Evolutionary conservation across 2,329 filamentous ascomycete species (phyloP).

Genomic region (Epichloe uncinata): DNA sequence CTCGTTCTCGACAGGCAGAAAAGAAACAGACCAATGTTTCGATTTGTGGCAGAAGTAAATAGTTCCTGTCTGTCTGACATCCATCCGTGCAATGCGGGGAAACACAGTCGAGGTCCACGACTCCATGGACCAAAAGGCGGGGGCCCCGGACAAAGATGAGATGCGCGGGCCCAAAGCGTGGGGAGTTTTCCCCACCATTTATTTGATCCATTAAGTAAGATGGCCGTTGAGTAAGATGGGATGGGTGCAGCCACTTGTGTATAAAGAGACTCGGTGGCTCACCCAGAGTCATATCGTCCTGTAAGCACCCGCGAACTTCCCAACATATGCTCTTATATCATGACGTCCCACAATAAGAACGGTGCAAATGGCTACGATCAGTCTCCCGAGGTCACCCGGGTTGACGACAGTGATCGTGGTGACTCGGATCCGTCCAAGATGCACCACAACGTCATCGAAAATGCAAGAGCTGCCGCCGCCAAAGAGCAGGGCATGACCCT

Average conservation of each 20-base stretch:
- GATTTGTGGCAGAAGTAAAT: background rate
- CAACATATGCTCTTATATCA: background rate
- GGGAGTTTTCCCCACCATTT: too few species aligned
- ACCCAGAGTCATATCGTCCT: background rate
- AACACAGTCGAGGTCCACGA: background rate
- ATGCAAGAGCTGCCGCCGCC: conserved; percentile 33
- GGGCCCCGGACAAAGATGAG: background rate
- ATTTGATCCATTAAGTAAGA: background rate
- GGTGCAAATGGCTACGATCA: background rate
- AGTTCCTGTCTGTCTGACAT: background rate
- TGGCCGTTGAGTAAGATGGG: too few species aligned
- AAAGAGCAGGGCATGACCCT: conserved; percentile 60
- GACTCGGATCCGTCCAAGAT: conserved; percentile 12
- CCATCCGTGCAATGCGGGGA: background rate
- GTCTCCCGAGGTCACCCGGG: conserved; percentile 5
- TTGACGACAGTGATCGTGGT: conserved; percentile 8
- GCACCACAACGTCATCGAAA: conserved; percentile 19
- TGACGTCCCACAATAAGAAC: background rate
- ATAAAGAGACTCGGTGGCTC: background rate
- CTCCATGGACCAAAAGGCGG: background rate
- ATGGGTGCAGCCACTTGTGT: background rate
- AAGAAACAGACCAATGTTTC: too few species aligned
- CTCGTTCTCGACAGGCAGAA: too few species aligned
- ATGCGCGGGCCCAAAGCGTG: too few species aligned
- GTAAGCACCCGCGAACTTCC: background rate